Evolutionary conservation across 208 protist genomes (phyloP).

Genomic region (Herpetomonas tarakana): DNA sequence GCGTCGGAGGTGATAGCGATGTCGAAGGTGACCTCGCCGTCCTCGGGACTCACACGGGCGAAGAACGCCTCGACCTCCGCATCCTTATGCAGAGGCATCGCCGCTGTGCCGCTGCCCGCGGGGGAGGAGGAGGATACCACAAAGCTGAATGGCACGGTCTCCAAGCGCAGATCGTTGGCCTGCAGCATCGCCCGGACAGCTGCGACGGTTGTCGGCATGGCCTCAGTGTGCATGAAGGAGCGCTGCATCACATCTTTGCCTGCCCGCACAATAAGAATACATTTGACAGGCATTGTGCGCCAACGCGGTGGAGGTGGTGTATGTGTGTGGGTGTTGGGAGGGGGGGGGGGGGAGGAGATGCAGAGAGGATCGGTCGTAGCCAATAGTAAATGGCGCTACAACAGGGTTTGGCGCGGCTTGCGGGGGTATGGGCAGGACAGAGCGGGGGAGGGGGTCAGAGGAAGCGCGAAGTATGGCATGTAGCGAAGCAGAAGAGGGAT

Average conservation of each 20-base stretch:
- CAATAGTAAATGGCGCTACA: too few relatives aligned
- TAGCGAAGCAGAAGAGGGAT: too few relatives aligned
- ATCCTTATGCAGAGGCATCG: slow-evolving; percentile 13
- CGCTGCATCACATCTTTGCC: slow-evolving; percentile 42
- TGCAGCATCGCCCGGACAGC: slow-evolving; percentile 36
- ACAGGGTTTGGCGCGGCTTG: too few relatives aligned
- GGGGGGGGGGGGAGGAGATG: too few relatives aligned
- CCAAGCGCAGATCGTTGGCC: slow-evolving; percentile 59
- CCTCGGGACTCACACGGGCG: background rate
- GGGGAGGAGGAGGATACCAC: slow-evolving; percentile 17
- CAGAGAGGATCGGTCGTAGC: too few relatives aligned
- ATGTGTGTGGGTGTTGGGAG: too few relatives aligned
- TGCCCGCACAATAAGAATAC: slow-evolving; percentile 40
- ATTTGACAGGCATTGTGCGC: slow-evolving; percentile 28
- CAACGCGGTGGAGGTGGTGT: background rate
- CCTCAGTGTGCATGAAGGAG: slow-evolving; percentile 27
- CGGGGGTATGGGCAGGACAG: too few relatives aligned
- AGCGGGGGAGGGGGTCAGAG: too few relatives aligned
- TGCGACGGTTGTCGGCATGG: slow-evolving; percentile 17
- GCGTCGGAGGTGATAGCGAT: slow-evolving; percentile 9
- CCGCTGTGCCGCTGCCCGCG: background rate
- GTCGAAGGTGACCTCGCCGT: slow-evolving; percentile 25
- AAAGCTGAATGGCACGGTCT: slow-evolving; percentile 47
- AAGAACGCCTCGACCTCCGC: slow-evolving; percentile 22
- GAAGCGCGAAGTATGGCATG: too few relatives aligned